Conservation (phyloP, 805 yeast species). For the Naumovozyma castellii region DNA sequence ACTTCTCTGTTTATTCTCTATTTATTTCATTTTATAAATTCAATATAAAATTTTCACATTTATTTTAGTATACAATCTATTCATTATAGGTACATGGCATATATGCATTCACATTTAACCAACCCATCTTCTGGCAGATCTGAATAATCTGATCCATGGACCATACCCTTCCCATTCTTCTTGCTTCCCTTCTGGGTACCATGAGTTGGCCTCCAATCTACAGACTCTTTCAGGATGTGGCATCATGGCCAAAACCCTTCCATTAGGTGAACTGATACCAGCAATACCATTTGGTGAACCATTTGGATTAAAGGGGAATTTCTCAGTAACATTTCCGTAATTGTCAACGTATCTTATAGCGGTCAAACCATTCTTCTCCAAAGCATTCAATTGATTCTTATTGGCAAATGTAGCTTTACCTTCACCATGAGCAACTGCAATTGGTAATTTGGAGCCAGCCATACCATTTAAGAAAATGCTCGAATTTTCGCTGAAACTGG, state of each 20-base stretch:
- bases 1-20: background rate
- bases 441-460: conserved; percentile 90
- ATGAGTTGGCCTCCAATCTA: conserved; percentile 82
- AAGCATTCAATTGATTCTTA: conserved; percentile 37
- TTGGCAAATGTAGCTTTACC: conserved; percentile 73
- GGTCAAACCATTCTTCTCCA: conserved; percentile 45
- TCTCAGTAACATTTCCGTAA: conserved; percentile 73
- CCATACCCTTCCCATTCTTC: conserved; percentile 73
- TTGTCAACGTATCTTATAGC: conserved; percentile 83
- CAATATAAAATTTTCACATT: background rate
- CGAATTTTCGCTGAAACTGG: conserved; percentile 33
- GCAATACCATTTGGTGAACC: conserved; percentile 92
- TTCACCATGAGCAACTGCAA: conserved; percentile 98
- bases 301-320: conserved; percentile 90
- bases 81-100: background rate
- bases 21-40: too few relatives aligned
- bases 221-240: conserved; percentile 97
- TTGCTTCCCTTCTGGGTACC: conserved; percentile 61
- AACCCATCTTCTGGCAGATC: conserved; percentile 92
- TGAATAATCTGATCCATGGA: conserved; percentile 91
- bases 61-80: background rate
- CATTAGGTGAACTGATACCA: conserved; percentile 82
- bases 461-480: conserved; percentile 75
- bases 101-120: conserved; percentile 26
- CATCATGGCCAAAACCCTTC: conserved; percentile 96